Evolutionary conservation across 768 basidiomycete species (phyloP).

Genomic region (Tulasnella calospora): DNA sequence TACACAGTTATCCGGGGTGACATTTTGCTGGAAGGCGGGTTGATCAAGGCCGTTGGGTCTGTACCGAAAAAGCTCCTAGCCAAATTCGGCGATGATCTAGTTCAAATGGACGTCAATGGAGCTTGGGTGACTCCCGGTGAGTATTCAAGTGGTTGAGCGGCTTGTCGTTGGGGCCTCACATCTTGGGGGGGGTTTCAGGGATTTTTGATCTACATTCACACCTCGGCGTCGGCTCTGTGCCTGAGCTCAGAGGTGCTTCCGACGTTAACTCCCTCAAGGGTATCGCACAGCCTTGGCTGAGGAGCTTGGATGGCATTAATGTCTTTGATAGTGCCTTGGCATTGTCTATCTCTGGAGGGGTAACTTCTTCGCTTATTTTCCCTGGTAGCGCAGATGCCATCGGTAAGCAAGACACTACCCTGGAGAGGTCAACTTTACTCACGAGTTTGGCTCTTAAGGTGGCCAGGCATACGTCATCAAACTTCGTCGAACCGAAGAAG

Average conservation of each 20-base stretch:
- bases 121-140: constrained; percentile 61
- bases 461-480: constrained; percentile 79
- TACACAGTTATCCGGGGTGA: constrained; percentile 48
- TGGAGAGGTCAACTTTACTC: neutral
- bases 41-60: constrained; percentile 54
- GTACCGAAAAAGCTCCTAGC: constrained; percentile 43
- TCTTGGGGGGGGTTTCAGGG: constrained; percentile 4
- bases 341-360: constrained; percentile 77
- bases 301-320: constrained; percentile 79
- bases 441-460: constrained; percentile 43
- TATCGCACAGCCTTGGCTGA: constrained; percentile 66
- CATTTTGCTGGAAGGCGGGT: constrained; percentile 57
- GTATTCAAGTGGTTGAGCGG: neutral
- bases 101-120: constrained; percentile 52
- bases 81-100: constrained; percentile 50
- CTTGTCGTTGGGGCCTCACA: constrained; percentile 46
- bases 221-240: constrained; percentile 57
- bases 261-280: constrained; percentile 66
- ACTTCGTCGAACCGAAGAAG: constrained; percentile 60
- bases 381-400: constrained; percentile 66
- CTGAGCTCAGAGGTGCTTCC: constrained; percentile 37
- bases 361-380: constrained; percentile 77
- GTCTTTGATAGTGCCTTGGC: constrained; percentile 73
- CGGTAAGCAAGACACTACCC: constrained; percentile 40
- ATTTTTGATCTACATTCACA: constrained; percentile 71